These are phyloP conservation scores for Ophiostoma populinum DNA, from an alignment of 2,329 filamentous ascomycete species.

Conservation along the genomic window DNA sequence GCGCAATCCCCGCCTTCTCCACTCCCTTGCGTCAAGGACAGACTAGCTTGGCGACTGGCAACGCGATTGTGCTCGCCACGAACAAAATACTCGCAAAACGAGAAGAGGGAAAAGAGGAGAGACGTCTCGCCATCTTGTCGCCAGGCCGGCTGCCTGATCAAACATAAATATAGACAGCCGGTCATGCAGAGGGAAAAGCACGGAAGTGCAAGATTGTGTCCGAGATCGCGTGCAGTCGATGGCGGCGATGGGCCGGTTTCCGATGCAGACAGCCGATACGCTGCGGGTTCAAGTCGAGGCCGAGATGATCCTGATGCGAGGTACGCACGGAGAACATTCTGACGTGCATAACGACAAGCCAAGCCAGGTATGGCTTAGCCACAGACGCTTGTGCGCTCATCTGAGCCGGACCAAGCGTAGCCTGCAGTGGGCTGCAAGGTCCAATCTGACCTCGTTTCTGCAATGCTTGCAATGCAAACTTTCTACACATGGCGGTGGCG, in stretches of 20 bases:
- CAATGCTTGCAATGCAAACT: too few relatives aligned
- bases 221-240: too few relatives aligned
- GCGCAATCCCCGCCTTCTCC: conserved; percentile 5
- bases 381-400: background rate
- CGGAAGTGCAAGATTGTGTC: too few relatives aligned
- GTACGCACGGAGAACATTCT: too few relatives aligned
- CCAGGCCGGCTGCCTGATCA: conserved; percentile 3
- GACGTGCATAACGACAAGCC: background rate
- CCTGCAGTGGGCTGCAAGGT: too few relatives aligned
- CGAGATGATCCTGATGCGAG: conserved; percentile 1
- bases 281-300: background rate
- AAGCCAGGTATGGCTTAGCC: background rate
- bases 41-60: background rate
- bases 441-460: too few relatives aligned
- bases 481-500: too few relatives aligned
- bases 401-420: too few relatives aligned
- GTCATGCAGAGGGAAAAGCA: too few relatives aligned
- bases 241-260: too few relatives aligned
- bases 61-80: background rate
- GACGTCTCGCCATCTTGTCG: background rate
- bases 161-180: background rate
- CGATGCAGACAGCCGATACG: conserved; percentile 1
- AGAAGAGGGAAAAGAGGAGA: background rate
- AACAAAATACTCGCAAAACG: background rate
- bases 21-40: conserved; percentile 1